These are phyloP conservation scores for Tetracladium setigerum DNA, from an alignment of 495 filamentous ascomycete genomes.

Conservation along the genomic window DNA sequence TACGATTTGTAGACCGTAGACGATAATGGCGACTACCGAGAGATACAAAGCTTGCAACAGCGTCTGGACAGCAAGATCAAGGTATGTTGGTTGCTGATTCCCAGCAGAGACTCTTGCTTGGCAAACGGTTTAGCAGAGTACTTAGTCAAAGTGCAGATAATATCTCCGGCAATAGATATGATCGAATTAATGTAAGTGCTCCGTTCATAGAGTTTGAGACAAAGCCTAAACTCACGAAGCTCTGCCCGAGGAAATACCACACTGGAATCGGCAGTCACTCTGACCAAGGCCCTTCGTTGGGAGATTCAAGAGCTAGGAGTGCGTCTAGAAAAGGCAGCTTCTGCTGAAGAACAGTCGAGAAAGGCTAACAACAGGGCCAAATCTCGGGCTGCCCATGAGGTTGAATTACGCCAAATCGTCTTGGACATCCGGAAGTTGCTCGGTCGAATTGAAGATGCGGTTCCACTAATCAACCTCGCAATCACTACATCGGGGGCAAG, in stretches of 20 bases:
- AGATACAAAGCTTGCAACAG: conserved; percentile 64
- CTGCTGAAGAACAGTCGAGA: conserved; percentile 52
- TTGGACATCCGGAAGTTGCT: conserved; percentile 74
- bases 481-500: conserved; percentile 92
- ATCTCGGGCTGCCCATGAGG: conserved; percentile 20
- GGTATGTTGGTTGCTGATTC: conserved; percentile 34
- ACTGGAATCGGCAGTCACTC: conserved; percentile 77
- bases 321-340: conserved; percentile 61
- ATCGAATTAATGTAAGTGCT: conserved; percentile 76
- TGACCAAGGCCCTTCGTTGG: conserved; percentile 79
- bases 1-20: conserved; percentile 51
- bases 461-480: conserved; percentile 88
- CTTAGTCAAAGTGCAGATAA: conserved; percentile 46
- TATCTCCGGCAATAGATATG: conserved; percentile 87
- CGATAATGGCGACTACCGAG: conserved; percentile 54
- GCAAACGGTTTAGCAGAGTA: not conserved
- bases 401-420: conserved; percentile 40
- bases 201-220: not conserved
- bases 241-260: conserved; percentile 93
- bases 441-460: conserved; percentile 78
- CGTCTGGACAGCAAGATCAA: conserved; percentile 77
- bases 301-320: conserved; percentile 83
- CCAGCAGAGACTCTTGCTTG: not conserved
- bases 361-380: conserved; percentile 41
- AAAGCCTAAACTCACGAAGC: conserved; percentile 31